Conservation (phyloP, 2,329 filamentous ascomycete genomes). For the Chalaropsis thielavioides region DNA sequence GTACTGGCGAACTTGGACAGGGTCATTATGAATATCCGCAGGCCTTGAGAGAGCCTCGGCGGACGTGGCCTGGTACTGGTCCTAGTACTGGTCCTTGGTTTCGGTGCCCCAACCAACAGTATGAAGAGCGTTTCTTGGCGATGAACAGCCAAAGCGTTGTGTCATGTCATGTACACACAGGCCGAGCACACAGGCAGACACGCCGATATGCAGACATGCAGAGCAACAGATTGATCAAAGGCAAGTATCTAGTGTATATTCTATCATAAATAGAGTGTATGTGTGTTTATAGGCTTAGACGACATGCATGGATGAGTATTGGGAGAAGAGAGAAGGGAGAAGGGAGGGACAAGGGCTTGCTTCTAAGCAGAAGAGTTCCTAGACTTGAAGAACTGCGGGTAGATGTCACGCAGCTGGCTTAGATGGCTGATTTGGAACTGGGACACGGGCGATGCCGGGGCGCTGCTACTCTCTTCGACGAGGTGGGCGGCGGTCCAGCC, state of each 20-base stretch:
- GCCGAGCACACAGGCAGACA: no score
- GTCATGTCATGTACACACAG: no score
- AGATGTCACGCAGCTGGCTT: conserved; percentile 58
- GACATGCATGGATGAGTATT: not conserved
- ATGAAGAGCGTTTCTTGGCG: not conserved
- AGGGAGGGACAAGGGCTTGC: not conserved
- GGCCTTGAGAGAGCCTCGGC: conserved; percentile 34
- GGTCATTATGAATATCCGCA: conserved; percentile 44
- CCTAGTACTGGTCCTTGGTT: not conserved
- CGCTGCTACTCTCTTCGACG: conserved; percentile 57
- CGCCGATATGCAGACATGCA: no score
- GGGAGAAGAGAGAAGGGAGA: not conserved
- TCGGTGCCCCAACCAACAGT: not conserved
- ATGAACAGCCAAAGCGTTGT: not conserved
- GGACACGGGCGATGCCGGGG: conserved; percentile 50
- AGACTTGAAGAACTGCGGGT: conserved; percentile 73
- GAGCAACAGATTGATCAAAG: not conserved
- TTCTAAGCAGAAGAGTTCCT: conserved; percentile 4
- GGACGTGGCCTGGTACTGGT: not conserved
- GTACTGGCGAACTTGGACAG: conserved; percentile 45
- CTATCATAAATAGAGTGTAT: not conserved
- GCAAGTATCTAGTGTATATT: not conserved
- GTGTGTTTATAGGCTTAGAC: not conserved
- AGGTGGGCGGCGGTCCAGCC: conserved; percentile 83
- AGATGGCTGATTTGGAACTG: conserved; percentile 63